Evolutionary conservation across 495 filamentous ascomycete species (phyloP), one percentile per base, ranked within the genome.

Genomic region (Aspergillus kassunensis): DNA sequence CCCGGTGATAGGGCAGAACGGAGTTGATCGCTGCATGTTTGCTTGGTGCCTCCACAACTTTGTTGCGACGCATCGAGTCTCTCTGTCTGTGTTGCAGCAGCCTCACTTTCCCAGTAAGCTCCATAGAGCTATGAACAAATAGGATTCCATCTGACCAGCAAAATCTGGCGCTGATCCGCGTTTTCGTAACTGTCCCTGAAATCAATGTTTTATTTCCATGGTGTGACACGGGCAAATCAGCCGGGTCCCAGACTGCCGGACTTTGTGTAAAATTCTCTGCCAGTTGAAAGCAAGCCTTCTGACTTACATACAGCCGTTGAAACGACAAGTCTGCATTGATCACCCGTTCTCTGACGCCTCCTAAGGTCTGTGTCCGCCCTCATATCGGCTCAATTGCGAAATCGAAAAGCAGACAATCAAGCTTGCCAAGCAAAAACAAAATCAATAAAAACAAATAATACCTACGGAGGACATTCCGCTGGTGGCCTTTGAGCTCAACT

Each of bases 271-370:
- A 23, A 29, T 44, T 47, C 19, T 45, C 50, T 58, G 30, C 50
- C 55, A 53, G 55, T 49, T 35, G 39, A 30, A 44, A 54, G 50
- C 36, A 37, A 46, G 33, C 31, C 42, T 53, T 53, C 34, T 55
- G 52, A 53, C 34, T 55, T 48, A 53, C 54, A 40, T 51, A 60
- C 54, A 54, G 54, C 54, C 58, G 58, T 60, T 60, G n/a, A 44
- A 51, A 52, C 46, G 49, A 53, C 49, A 52, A 44, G 27, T 49
- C 44, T n/a, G 58, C 58, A 60, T 60, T 42, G 58, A 60, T 60
- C 58, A 60, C 47, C 58, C 6, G 54, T 60, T 60, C 58, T 57
- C 48, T 37, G 47, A 15, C 33, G 36, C 48, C 19, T 44, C 30
- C 18, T 51, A 21, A 53, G 49, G 49, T 39, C 57, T 53, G 49